These are phyloP conservation scores for Botryobasidium botryosum DNA, from an alignment of 768 basidiomycete genomes.

Conservation along the genomic window DNA sequence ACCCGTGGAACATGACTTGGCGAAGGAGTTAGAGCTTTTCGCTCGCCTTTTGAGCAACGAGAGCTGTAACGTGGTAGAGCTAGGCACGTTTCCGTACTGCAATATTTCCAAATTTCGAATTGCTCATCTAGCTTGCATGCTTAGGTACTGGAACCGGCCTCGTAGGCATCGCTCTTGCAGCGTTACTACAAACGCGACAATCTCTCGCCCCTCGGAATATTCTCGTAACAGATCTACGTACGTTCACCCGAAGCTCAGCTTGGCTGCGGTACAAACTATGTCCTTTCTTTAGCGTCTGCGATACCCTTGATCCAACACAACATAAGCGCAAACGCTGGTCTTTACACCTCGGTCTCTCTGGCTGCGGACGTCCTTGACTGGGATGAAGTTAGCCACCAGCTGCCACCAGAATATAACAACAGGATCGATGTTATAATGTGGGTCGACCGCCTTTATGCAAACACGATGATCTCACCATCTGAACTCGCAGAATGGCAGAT, in stretches of 20 bases:
- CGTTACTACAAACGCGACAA: constrained; percentile 26
- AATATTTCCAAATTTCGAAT: neutral
- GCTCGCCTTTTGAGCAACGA: neutral
- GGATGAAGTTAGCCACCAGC: constrained; percentile 30
- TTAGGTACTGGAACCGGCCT: constrained; percentile 76
- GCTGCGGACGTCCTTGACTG: constrained; percentile 44
- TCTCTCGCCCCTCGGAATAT: constrained; percentile 17
- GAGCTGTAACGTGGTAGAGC: constrained; percentile 34
- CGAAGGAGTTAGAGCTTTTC: neutral
- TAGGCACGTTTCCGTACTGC: constrained; percentile 33
- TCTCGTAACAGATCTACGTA: constrained; percentile 58
- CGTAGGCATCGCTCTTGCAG: constrained; percentile 48
- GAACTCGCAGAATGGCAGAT: constrained; percentile 62
- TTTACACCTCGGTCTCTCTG: neutral
- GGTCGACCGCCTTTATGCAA: constrained; percentile 17
- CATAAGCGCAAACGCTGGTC: constrained; percentile 22
- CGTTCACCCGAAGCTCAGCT: constrained; percentile 15
- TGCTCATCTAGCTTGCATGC: neutral
- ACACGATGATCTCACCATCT: neutral
- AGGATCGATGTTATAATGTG: constrained; percentile 46
- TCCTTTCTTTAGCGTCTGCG: constrained; percentile 41
- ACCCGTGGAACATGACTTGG: neutral
- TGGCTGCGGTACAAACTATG: neutral
- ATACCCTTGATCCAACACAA: constrained; percentile 65
- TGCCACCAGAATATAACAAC: neutral